Evolutionary conservation across 345 rosid species (phyloP).

Genomic region (Linum tenue): DNA sequence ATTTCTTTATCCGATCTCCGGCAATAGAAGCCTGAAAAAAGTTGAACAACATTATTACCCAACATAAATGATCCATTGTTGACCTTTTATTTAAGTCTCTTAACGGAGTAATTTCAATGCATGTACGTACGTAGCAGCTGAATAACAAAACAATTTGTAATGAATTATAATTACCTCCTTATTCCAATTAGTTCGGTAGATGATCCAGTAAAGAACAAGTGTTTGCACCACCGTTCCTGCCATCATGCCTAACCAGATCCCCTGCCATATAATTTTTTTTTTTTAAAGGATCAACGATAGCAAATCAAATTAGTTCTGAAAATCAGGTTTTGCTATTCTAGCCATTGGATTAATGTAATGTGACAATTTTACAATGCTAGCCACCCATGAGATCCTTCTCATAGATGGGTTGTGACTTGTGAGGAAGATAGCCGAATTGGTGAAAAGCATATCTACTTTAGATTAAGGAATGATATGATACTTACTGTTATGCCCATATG

Average conservation of each 20-base stretch:
- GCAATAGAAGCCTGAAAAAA: not conserved
- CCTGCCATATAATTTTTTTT: not conserved
- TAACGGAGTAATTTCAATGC: not conserved
- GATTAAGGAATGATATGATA: not conserved
- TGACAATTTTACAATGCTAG: no score
- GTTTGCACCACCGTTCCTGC: not conserved
- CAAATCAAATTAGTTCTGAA: no score
- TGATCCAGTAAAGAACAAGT: not conserved
- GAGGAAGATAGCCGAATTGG: no score
- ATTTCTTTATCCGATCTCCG: not conserved
- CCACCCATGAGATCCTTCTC: no score
- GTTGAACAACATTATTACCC: not conserved
- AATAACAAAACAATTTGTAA: not conserved
- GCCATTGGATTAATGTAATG: no score
- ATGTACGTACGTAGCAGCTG: no score
- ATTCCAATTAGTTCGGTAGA: not conserved
- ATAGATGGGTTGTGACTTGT: no score
- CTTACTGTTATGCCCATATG: conserved; percentile 38
- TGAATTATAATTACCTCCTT: not conserved
- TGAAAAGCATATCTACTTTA: no score
- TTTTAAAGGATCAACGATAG: no score
- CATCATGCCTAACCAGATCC: not conserved
- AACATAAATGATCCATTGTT: not conserved
- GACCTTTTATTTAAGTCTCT: not conserved
- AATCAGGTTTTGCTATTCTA: no score